Base-by-base conservation (phyloP, 73 alveolate species). In the Stentor roeselii region DNA sequence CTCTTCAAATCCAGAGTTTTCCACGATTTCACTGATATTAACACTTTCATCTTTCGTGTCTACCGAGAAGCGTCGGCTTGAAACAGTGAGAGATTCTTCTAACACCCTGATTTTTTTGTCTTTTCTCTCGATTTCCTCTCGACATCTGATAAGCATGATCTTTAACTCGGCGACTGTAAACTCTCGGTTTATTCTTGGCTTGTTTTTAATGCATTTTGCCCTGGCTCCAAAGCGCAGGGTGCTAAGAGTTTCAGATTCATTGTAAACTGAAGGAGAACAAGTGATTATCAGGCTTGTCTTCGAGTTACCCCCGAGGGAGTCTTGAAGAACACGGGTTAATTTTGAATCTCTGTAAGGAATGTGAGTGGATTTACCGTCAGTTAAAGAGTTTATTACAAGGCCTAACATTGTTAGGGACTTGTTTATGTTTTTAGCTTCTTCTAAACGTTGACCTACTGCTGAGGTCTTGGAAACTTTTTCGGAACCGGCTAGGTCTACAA, bases 301-400 rank as follows among this genome's bases (percentile, higher is more conserved):
- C 14, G 99, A 92, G 89, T 97, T 97, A 31, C 99, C 99, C 67
- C 99, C 99, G 21, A 97, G 87, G 60, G 99, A 97, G 82, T 97
- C 99, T 90, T 95, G 91, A 35, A 97, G 90, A 78, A 97, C 92
- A 60, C 98, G 86, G 39, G 99, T 97, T 36, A 97, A 87, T 86
- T 97, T 97, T n/a, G 99, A 95, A 84, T 95, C 99, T 84, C 99
- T 86, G 86, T 96, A 96, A 3, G 99, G 99, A 30, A 95, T 89
- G 88, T 96, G 97, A 34, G 93, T 88, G 40, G 93, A 86, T 87
- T 96, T 96, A 60, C 93, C 86, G 84, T 95, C 97, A 2, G 95
- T 96, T 39, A 96, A 87, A 50, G 99, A 95, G 74, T 93, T 87
- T 34, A 96, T 96, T 59, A 96, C 99, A 77, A 93, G 11, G 84